These are phyloP conservation scores for Nakaseomyces kungkrabaensis DNA, from an alignment of 1,139 yeast genomes.

Conservation along the genomic window DNA sequence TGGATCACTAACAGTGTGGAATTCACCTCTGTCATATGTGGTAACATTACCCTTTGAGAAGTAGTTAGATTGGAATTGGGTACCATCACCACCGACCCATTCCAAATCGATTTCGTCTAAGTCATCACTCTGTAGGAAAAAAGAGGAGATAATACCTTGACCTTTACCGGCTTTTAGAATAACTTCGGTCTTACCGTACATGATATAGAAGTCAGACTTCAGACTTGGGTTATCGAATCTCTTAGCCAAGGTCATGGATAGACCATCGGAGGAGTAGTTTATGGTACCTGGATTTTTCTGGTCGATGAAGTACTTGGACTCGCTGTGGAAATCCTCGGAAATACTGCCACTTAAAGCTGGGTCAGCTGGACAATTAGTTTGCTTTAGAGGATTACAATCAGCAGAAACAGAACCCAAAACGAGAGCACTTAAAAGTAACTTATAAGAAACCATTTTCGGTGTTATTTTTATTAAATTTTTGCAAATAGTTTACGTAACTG, in stretches of 20 bases:
- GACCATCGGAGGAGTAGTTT: slow-evolving; percentile 42
- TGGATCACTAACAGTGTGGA: slow-evolving; percentile 48
- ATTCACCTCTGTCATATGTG: slow-evolving; percentile 72
- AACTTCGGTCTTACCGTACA: slow-evolving; percentile 79
- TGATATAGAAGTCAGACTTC: slow-evolving; percentile 65
- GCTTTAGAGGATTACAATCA: slow-evolving; percentile 36
- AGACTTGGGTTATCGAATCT: slow-evolving; percentile 69
- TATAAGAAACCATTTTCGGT: slow-evolving; percentile 1
- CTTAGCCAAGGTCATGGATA: slow-evolving; percentile 47
- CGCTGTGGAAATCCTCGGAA: slow-evolving; percentile 38
- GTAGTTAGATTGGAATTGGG: slow-evolving; percentile 69
- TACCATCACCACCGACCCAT: slow-evolving; percentile 68
- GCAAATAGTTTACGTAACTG: background rate
- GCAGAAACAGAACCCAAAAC: slow-evolving; percentile 5
- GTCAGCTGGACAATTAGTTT: slow-evolving; percentile 37
- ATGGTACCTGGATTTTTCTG: slow-evolving; percentile 33
- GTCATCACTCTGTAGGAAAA: slow-evolving; percentile 76
- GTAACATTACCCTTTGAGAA: slow-evolving; percentile 72
- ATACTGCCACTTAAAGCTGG: slow-evolving; percentile 50
- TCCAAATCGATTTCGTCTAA: slow-evolving; percentile 82
- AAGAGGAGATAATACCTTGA: slow-evolving; percentile 65
- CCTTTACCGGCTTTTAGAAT: slow-evolving; percentile 65
- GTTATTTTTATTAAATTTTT: background rate
- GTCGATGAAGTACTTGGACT: slow-evolving; percentile 36
- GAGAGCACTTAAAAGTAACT: background rate